These are phyloP conservation scores for Botryotinia convoluta DNA, from an alignment of 2,329 filamentous ascomycete genomes.

Conservation along the genomic window DNA sequence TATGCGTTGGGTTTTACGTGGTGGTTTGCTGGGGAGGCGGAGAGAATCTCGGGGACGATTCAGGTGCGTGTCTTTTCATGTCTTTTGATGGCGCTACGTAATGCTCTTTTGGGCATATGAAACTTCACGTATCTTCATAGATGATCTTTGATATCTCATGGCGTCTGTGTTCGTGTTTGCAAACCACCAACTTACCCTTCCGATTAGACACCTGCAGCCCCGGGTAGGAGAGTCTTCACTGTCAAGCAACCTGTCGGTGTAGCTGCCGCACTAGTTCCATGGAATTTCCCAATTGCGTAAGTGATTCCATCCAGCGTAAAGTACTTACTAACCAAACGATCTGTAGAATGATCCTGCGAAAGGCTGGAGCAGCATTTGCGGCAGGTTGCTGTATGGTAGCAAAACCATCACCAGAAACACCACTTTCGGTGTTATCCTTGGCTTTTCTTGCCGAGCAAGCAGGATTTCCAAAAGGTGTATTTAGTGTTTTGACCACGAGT, in stretches of 20 bases:
- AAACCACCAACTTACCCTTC: background rate
- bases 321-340: background rate
- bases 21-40: slow-evolving; percentile 59
- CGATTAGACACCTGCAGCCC: slow-evolving; percentile 51
- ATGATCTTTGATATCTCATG: no score
- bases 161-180: background rate
- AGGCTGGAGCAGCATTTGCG: slow-evolving; percentile 65
- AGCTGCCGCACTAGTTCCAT: slow-evolving; percentile 65
- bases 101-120: background rate
- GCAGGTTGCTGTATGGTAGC: slow-evolving; percentile 73
- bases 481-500: slow-evolving; percentile 60
- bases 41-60: slow-evolving; percentile 61
- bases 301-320: slow-evolving; percentile 20
- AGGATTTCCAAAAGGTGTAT: slow-evolving; percentile 57
- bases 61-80: slow-evolving; percentile 28
- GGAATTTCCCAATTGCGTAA: slow-evolving; percentile 67
- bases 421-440: slow-evolving; percentile 54
- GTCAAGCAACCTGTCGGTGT: slow-evolving; percentile 75
- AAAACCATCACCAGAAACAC: slow-evolving; percentile 69
- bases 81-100: background rate
- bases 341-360: slow-evolving; percentile 57
- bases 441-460: slow-evolving; percentile 53
- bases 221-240: slow-evolving; percentile 64
- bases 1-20: slow-evolving; percentile 52
- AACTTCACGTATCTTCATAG: background rate